Base-by-base conservation (phyloP, 192 early-diverging fungal species). In the Pilaira anomala region DNA sequence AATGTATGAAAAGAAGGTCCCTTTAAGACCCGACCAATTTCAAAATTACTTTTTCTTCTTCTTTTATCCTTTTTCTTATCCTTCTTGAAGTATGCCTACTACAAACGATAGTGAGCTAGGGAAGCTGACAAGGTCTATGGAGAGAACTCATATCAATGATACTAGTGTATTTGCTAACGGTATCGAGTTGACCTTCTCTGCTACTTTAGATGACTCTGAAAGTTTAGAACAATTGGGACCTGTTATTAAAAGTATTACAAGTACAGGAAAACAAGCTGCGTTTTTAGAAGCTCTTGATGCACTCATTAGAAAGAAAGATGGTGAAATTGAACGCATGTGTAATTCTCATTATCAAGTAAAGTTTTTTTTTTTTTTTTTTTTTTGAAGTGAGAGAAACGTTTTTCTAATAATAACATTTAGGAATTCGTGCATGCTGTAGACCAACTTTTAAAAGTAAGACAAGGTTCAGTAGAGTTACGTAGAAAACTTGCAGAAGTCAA, bases 311-410 rank as follows among this genome's bases (percentile, higher is more conserved):
- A 84, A 85, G 52, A 98, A 98, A 65, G 95, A 97, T 64, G 81
- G 83, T 29, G 97, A 99, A 74, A 99, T 99, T 62, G 95, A 97
- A 80, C 87, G 91, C 58, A 91, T 99, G 80, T 99, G 97, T 77
- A 91, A 90, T 68, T 84, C 87, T 72, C 91, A 99, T 74, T 96
- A 96, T 73, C 91, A 97, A 80, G 95, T 91, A 57, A 44, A 36
- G 30, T 1, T 9, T 6, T 5, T 0, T 29, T 7, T 3, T 42
- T 22, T n/a, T 48, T 7, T 60, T 24, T 29, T 42, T 56, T 12
- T 12, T 12, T 60, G 16, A 42, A 12, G n/a, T 39, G 21, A 12
- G 22, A 60, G 36, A 48, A 11, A 48, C 22, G 48, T 18, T 26
- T 3, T 12, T 41, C 40, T 41, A 12, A 41, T 41, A 41, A 12